Conservation (phyloP, 139 green algal genomes). For the Chlorella vulgaris region DNA sequence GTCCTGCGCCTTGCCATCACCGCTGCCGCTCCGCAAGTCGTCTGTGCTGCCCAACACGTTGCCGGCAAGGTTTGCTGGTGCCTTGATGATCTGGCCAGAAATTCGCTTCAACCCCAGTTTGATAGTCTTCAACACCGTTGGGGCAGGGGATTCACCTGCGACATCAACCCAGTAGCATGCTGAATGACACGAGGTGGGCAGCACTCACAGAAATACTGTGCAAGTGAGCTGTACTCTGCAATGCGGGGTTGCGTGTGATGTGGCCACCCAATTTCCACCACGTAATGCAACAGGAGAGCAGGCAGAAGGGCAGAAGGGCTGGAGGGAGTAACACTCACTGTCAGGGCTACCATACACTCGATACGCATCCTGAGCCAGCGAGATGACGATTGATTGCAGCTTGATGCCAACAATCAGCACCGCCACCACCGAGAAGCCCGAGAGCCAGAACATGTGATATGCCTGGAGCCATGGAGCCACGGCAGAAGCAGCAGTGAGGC, state of each 20-base stretch:
- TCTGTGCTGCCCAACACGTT: too few relatives aligned
- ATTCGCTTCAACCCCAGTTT: slow-evolving; percentile 8
- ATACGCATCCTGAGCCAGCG: slow-evolving; percentile 6
- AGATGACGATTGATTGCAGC: slow-evolving; percentile 31
- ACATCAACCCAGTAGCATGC: not conserved
- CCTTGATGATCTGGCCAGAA: not conserved
- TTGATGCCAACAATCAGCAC: slow-evolving; percentile 30
- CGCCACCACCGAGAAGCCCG: not conserved
- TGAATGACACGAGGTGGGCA: not conserved
- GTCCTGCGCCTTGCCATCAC: not conserved
- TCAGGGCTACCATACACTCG: not conserved
- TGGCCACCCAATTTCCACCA: too few relatives aligned
- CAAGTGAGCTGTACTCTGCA: not conserved
- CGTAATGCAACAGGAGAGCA: too few relatives aligned
- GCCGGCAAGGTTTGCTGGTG: too few relatives aligned
- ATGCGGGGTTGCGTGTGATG: too few relatives aligned
- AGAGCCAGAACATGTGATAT: slow-evolving; percentile 15
- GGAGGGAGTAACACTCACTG: too few relatives aligned
- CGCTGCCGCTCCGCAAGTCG: too few relatives aligned
- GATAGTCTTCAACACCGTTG: not conserved
- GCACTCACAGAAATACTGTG: not conserved
- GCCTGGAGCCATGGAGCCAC: not conserved
- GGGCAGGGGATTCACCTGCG: not conserved
- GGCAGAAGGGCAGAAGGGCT: too few relatives aligned
- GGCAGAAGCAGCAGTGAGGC: not conserved